Base-by-base conservation (phyloP, 108 stramenopile genomes). In the Hondaea fermentalgiana region DNA sequence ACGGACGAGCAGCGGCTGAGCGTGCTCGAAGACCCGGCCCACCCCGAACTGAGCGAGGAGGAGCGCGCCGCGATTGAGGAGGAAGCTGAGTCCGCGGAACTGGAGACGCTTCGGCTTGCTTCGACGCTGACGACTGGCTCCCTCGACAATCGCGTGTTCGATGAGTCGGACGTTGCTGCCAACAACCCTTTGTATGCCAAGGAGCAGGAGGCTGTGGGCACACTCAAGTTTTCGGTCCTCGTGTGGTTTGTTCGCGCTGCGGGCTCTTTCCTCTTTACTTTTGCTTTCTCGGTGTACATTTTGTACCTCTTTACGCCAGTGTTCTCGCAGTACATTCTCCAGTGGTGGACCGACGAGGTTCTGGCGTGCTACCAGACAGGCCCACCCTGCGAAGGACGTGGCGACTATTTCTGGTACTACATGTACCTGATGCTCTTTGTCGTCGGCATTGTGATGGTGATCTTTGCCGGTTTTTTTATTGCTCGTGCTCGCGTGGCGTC, bases 351-450 rank as follows among this genome's bases (percentile, higher is more conserved):
- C 23, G 91, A 89, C 23, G 35, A 88, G 76, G 76, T 21, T 12
- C 76, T 83, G 14, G n/a, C 3, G 45, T 69, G 64, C 64, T 69
- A 69, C 64, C 43, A 45, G 10, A 21, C 49, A 6, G 76, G 76
- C 12, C 51, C 45, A 47, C 45, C 49, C 10, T 47, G 45, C 76
- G 49, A 83, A 35, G 49, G 49, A 6, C 45, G 51, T 6, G 76
- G 76, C 10, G 76, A 83, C 4, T 53, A 2, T 17, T 83, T 83
- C 3, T 83, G 76, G 76, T 83, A 96, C 89, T 90, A 96, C 58
- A 93, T 96, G 4, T 97, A 95, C 90, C 94, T 94, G 29, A 88
- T 94, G 5, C 95, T 96, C 90, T 45, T 87, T n/a, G 87, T 59
- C 23, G 1, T 59, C 44, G 72, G 49, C 72, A 5, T 87, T 17